Evolutionary conservation across 257 asterid species (phyloP).

Genomic region (Misopates orontium): DNA sequence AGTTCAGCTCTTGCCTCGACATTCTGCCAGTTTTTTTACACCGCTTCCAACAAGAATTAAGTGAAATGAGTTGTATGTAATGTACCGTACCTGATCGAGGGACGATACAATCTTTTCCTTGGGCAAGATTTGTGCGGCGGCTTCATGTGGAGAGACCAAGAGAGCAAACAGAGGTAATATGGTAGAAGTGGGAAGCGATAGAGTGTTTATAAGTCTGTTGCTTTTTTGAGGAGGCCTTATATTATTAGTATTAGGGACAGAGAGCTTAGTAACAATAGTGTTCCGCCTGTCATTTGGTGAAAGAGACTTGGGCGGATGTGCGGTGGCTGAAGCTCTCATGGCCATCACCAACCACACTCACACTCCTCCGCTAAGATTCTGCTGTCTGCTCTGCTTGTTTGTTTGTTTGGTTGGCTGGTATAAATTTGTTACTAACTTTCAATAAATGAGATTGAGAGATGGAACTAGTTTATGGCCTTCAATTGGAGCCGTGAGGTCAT

Average conservation of each 20-base stretch:
- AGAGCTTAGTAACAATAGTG: too few species aligned
- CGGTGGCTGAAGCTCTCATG: slow-evolving; percentile 81
- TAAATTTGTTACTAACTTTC: slow-evolving; percentile 17
- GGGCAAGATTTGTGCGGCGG: slow-evolving; percentile 66
- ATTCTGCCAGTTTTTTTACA: too few species aligned
- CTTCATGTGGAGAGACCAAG: slow-evolving; percentile 58
- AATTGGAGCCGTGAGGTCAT: not conserved
- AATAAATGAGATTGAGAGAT: slow-evolving; percentile 19
- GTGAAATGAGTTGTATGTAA: not conserved
- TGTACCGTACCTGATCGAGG: slow-evolving; percentile 61
- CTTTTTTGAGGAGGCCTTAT: not conserved
- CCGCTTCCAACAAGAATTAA: not conserved
- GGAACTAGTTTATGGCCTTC: slow-evolving; percentile 8
- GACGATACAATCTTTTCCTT: slow-evolving; percentile 87
- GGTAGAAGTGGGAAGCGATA: slow-evolving; percentile 58
- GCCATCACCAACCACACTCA: slow-evolving; percentile 50
- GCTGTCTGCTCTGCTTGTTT: too few species aligned
- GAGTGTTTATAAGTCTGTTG: slow-evolving; percentile 18
- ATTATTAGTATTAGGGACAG: too few species aligned
- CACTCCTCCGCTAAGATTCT: not conserved
- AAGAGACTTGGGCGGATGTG: slow-evolving; percentile 42
- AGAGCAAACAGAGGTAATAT: slow-evolving; percentile 62
- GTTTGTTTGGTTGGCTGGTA: not conserved
- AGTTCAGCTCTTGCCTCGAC: too few species aligned
- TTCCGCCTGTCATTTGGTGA: not conserved